Evolutionary conservation across 2,329 filamentous ascomycete species (phyloP).

Genomic region (Aspergillus pseudonomiae): DNA sequence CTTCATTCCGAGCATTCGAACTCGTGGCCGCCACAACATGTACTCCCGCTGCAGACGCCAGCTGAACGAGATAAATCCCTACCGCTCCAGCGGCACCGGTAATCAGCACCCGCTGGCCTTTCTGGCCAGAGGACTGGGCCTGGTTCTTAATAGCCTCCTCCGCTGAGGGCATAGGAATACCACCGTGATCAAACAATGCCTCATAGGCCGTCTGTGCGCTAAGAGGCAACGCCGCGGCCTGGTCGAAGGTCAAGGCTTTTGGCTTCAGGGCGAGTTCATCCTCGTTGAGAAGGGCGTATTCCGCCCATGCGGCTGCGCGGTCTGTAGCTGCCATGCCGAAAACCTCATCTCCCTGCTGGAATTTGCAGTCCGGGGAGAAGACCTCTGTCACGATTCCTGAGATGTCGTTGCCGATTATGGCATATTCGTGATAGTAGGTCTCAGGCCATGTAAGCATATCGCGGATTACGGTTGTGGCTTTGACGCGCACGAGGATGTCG

Average conservation of each 20-base stretch:
- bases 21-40: constrained; percentile 40
- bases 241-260: constrained; percentile 19
- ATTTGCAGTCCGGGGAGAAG: constrained; percentile 13
- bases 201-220: constrained; percentile 36
- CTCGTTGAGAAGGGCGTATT: constrained; percentile 28
- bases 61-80: constrained; percentile 42
- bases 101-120: constrained; percentile 31
- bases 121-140: background rate
- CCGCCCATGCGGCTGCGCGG: constrained; percentile 29
- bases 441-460: constrained; percentile 29
- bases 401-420: constrained; percentile 28
- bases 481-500: constrained; percentile 15
- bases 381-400: constrained; percentile 22
- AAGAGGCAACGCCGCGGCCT: constrained; percentile 32
- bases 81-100: constrained; percentile 44
- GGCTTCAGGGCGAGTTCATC: constrained; percentile 31
- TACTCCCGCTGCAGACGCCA: constrained; percentile 36
- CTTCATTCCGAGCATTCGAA: constrained; percentile 36
- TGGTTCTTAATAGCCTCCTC: background rate
- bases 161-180: constrained; percentile 1
- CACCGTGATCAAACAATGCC: constrained; percentile 34
- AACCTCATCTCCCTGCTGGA: constrained; percentile 31
- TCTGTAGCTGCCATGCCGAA: constrained; percentile 30
- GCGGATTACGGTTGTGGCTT: constrained; percentile 19
- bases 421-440: constrained; percentile 26